Evolutionary conservation across 164 flowering plant genomes (phyloP), one percentile per base, ranked within the genome.

Genomic region (Magnolia kwangsiensis): DNA sequence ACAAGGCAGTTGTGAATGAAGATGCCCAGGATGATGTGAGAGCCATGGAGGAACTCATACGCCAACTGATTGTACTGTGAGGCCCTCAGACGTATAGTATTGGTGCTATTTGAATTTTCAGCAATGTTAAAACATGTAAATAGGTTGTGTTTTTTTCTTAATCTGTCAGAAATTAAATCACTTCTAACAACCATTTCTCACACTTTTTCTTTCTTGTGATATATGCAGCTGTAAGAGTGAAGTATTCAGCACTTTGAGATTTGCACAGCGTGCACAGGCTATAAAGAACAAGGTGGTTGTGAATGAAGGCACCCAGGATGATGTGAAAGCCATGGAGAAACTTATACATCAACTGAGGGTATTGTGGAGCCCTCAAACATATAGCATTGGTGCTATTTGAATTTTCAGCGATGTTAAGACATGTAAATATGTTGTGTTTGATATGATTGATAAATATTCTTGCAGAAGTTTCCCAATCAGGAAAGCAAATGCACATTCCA

Each of bases 401-500:
- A 18, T 66, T 66, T 24, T 51, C 14, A 31, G 5, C 59, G 16
- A 59, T 21, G 19, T n/a, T 67, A 4, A 50, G 51, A 21, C 7
- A 4, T 31, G 55, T 20, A 6, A 61, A 23, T 2, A 31, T 21
- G 0, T 50, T 20, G 21, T 27, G 75, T 51, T 59, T 71, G 70
- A 74, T 13, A 20, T 77, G 24, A 70, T 67, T 9, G 72, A 84
- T 23, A 23, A 23, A 23, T 23, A 23, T 23, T 81, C 96, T 96
- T 58, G 98, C 98, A 45, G 99, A 96, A 86, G 90, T 94, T 76
- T 96, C 99, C 55, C 97, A 91, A 77, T 85, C 95, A 20, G 98
- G 98, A 83, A 96, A 90, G 83, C 97, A 90, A 78, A 89, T 98
- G 78, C 99, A 96, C 84, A 94, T 96, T 27, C 99, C 99, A 8